phyloP scores from a whole-genome alignment of 2,329 filamentous ascomycete genomes.

The Pestalotiopsis sp. region DNA sequence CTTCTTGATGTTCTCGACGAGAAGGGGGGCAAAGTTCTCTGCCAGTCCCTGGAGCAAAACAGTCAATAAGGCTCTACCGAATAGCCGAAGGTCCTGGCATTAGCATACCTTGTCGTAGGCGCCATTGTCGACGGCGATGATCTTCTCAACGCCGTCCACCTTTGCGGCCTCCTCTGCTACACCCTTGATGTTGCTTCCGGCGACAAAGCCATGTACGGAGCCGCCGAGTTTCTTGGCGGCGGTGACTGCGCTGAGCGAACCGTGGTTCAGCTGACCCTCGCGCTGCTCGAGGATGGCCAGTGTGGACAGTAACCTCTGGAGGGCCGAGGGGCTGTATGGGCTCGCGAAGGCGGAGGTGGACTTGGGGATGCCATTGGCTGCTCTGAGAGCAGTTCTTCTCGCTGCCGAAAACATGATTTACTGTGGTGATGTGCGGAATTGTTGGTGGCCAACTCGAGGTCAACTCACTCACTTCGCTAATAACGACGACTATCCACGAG shows the following conservation, averaged over 20 bases:
- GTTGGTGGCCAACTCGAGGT: slow-evolving; percentile 9
- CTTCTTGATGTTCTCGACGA: slow-evolving; percentile 96
- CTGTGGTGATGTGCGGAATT: slow-evolving; percentile 5
- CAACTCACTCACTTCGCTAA: neutral
- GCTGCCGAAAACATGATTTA: slow-evolving; percentile 31
- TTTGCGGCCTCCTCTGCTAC: slow-evolving; percentile 86
- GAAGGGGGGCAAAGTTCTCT: slow-evolving; percentile 90
- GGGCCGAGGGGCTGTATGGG: slow-evolving; percentile 49
- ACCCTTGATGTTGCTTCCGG: slow-evolving; percentile 74
- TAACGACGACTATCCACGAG: neutral
- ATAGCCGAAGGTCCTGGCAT: neutral
- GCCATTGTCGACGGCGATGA: slow-evolving; percentile 83
- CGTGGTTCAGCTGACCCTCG: slow-evolving; percentile 81
- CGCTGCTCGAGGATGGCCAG: slow-evolving; percentile 91
- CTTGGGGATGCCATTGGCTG: slow-evolving; percentile 24
- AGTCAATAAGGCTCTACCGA: neutral
- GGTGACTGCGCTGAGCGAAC: slow-evolving; percentile 82
- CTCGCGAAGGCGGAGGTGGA: slow-evolving; percentile 30
- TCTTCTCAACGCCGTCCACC: slow-evolving; percentile 87
- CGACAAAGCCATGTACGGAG: slow-evolving; percentile 82
- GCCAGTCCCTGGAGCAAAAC: slow-evolving; percentile 70
- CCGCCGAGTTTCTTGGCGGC: slow-evolving; percentile 88
- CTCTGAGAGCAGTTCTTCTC: slow-evolving; percentile 27
- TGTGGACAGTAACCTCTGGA: slow-evolving; percentile 77
- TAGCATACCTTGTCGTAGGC: slow-evolving; percentile 83